A percentile compares a stretch with the other conserved stretches of the same genome.
phyloP scores from a whole-genome alignment of 208 protist genomes.

The Acanthamoeba lenticulata region DNA sequence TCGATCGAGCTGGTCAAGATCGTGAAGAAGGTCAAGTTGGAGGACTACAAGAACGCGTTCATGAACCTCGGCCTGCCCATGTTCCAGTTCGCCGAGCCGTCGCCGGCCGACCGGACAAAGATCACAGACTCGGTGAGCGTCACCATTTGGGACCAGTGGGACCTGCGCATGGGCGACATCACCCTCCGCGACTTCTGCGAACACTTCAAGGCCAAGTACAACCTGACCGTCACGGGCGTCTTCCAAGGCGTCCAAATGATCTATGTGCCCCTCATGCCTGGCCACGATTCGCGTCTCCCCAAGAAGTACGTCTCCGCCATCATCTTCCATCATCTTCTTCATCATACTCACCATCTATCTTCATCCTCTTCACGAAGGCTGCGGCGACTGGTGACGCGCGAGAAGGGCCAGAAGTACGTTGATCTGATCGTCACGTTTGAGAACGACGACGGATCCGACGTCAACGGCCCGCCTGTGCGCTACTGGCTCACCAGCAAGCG shows the following conservation, averaged over 20 bases:
- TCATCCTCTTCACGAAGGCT: background rate
- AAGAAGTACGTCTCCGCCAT: constrained; percentile 5
- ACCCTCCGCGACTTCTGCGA: constrained; percentile 93
- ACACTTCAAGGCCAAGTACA: constrained; percentile 87
- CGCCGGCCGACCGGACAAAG: constrained; percentile 81
- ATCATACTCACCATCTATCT: background rate
- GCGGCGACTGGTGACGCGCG: constrained; percentile 27
- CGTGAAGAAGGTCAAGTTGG: constrained; percentile 74
- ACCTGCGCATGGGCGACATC: constrained; percentile 93
- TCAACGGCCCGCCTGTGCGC: constrained; percentile 71
- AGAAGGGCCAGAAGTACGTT: constrained; percentile 49
- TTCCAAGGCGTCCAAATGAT: constrained; percentile 82
- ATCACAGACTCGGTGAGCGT: constrained; percentile 86
- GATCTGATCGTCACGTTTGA: constrained; percentile 77
- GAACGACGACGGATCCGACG: constrained; percentile 69
- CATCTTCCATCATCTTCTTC: background rate
- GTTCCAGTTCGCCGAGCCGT: constrained; percentile 95
- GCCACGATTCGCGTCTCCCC: constrained; percentile 70
- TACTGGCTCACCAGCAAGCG: constrained; percentile 64
- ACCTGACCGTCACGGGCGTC: constrained; percentile 95
- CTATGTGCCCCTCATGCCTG: constrained; percentile 83
- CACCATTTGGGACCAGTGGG: constrained; percentile 97
- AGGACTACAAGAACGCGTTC: constrained; percentile 93
- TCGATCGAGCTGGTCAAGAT: constrained; percentile 98
- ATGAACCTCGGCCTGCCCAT: constrained; percentile 98